Conservation (phyloP, 148 eudicot species). For the Amaranthus palmeri region DNA sequence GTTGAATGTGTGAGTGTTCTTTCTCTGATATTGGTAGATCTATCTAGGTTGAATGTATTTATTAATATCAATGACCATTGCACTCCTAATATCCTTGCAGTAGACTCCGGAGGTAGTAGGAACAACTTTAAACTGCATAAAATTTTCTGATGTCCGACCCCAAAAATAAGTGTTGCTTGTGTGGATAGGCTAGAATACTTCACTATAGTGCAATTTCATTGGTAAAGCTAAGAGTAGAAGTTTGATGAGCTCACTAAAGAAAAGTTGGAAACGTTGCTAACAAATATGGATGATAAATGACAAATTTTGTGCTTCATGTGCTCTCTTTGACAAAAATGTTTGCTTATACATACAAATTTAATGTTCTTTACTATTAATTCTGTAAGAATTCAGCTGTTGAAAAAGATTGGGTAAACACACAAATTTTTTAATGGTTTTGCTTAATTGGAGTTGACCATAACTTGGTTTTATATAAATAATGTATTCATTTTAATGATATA, state of each 20-base stretch:
- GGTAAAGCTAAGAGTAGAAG: not conserved
- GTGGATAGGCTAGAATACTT: not conserved
- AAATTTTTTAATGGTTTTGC: not conserved
- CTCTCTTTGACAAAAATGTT: not conserved
- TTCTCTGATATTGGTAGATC: not conserved
- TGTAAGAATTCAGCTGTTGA: no score
- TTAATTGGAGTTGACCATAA: not conserved
- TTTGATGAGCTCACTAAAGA: no score
- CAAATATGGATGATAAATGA: not conserved
- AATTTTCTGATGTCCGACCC: not conserved
- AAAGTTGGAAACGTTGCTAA: not conserved
- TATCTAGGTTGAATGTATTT: not conserved
- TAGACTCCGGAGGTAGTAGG: no score
- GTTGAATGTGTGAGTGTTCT: constrained; percentile 62
- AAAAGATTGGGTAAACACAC: not conserved
- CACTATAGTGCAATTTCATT: not conserved
- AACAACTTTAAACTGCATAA: not conserved
- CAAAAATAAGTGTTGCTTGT: not conserved
- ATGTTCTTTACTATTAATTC: no score
- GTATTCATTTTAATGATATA: not conserved
- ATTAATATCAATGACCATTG: not conserved
- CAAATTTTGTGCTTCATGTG: not conserved
- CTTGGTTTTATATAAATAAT: not conserved
- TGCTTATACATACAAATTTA: not conserved
- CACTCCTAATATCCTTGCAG: not conserved